Percentiles rank a stretch among this genome's conserved stretches.
Evolutionary conservation across 2,329 filamentous ascomycete genomes (phyloP).

Genomic region (Orbilia ellipsospora): DNA sequence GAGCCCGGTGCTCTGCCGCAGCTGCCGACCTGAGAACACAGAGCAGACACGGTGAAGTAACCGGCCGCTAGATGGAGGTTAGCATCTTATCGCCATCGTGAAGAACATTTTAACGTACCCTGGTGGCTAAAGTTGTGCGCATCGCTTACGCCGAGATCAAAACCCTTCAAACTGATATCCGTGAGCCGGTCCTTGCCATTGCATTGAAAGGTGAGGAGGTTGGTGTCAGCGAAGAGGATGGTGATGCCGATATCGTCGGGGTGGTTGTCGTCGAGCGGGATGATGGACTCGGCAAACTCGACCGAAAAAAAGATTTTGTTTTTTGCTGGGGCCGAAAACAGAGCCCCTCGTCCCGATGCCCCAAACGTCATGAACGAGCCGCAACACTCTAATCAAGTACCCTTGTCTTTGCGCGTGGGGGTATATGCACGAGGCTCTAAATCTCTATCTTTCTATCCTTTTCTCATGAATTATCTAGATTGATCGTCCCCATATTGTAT

Average conservation of each 20-base stretch:
- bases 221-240: background rate
- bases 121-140: conserved; percentile 38
- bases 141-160: conserved; percentile 19
- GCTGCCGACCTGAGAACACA: conserved; percentile 46
- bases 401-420: background rate
- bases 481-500: too few species aligned
- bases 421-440: too few species aligned
- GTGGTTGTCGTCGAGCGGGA: conserved; percentile 3
- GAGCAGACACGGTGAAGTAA: conserved; percentile 49
- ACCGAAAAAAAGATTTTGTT: conserved; percentile 15
- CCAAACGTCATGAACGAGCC: background rate
- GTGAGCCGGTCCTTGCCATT: conserved; percentile 10
- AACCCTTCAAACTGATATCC: conserved; percentile 4
- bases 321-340: background rate
- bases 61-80: conserved; percentile 32
- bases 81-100: conserved; percentile 10
- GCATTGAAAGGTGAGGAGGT: conserved; percentile 2
- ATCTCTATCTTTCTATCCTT: too few species aligned
- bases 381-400: background rate
- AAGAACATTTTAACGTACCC: conserved; percentile 28
- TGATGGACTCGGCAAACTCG: conserved; percentile 2
- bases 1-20: conserved; percentile 21
- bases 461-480: too few species aligned
- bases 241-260: conserved; percentile 4
- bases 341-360: conserved; percentile 5